Conservation (phyloP, 495 filamentous ascomycete genomes). For the Daldinia childiae region DNA sequence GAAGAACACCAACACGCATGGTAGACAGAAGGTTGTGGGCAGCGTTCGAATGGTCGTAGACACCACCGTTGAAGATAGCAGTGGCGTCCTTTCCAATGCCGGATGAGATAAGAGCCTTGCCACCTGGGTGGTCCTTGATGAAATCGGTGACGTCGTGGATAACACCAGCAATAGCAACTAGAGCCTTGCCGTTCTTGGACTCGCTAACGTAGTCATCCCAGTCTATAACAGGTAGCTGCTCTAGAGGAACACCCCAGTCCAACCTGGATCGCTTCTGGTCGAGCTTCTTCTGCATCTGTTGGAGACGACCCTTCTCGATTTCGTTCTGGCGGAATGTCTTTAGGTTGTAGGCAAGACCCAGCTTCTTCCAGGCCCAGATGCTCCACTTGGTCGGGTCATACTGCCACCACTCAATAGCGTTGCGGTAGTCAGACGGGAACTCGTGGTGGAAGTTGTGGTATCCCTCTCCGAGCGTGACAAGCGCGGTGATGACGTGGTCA, state of each 20-base stretch:
- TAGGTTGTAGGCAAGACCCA: conserved; percentile 92
- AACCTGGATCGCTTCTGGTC: conserved; percentile 92
- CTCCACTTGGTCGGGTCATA: conserved; percentile 99
- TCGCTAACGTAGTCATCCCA: conserved; percentile 96
- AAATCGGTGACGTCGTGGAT: conserved; percentile 95
- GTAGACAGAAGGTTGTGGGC: conserved; percentile 97
- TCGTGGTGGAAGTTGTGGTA: conserved; percentile 99
- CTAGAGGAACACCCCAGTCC: conserved; percentile 95
- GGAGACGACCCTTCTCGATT: conserved; percentile 97
- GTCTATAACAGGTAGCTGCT: conserved; percentile 93
- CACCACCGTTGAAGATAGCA: conserved; percentile 98
- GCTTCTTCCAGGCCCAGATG: conserved; percentile 93
- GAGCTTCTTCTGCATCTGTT: conserved; percentile 98
- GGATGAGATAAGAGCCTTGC: conserved; percentile 91
- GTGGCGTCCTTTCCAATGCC: conserved; percentile 98
- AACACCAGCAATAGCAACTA: conserved; percentile 90
- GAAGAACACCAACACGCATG: conserved; percentile 96
- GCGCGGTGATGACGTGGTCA: conserved; percentile 94
- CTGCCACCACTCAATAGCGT: conserved; percentile 97
- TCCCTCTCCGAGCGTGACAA: conserved; percentile 95
- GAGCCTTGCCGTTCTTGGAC: conserved; percentile 85
- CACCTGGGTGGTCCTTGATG: conserved; percentile 97
- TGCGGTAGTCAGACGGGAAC: conserved; percentile 98
- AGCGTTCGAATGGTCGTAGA: conserved; percentile 97
- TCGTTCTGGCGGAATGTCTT: conserved; percentile 98